Evolutionary conservation across 2,329 filamentous ascomycete genomes (phyloP), one percentile per base, ranked within the genome.

Genomic region (Mycosphaerella arachidis): DNA sequence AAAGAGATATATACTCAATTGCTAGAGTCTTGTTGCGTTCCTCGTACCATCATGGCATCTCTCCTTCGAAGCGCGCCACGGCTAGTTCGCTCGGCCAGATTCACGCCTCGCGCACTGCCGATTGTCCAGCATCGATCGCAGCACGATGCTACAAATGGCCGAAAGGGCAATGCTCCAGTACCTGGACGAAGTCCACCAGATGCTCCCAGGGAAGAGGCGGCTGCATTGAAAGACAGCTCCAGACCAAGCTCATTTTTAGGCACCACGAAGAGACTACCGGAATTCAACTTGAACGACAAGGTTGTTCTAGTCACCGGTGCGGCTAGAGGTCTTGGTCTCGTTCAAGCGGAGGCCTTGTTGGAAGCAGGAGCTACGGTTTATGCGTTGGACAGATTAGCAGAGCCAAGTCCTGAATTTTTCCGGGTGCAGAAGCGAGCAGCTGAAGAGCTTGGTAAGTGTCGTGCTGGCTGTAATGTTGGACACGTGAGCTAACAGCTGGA

Each of bases 311-410:
- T 92, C 3, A 89, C 88, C 1, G 89, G 89, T 18, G 89, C 84
- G 57, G 89, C 84, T 2, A 81, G 86, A 61, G 90, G 90, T 0
- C 80, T 92, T 9, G 89, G 89, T n/a, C 75, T 93, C 20, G 84
- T 86, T 6, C 84, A 92, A 67, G 84, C 88, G 1, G 88, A 92
- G 68, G 88, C 86, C 1, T 76, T 92, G 13, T 78, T 90, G 12
- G 88, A 92, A 73, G 89, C 89, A 27, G 89, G 90, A 20, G 90
- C 90, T 35, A 88, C 74, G 64, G 86, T 90, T 33, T 87, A 90
- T 71, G 84, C 84, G 37, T 78, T 89, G 56, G 87, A 90, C 72
- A 79, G 84, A 35, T 80, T 89, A 27, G 76, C 81, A 5, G 75
- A 79, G 56, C 86, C 86, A 1, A 82, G 81, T 29, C 71, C 81